phyloP scores from a whole-genome alignment of 1,284 basidiomycete genomes.

The Ceratobasidium sp. region DNA sequence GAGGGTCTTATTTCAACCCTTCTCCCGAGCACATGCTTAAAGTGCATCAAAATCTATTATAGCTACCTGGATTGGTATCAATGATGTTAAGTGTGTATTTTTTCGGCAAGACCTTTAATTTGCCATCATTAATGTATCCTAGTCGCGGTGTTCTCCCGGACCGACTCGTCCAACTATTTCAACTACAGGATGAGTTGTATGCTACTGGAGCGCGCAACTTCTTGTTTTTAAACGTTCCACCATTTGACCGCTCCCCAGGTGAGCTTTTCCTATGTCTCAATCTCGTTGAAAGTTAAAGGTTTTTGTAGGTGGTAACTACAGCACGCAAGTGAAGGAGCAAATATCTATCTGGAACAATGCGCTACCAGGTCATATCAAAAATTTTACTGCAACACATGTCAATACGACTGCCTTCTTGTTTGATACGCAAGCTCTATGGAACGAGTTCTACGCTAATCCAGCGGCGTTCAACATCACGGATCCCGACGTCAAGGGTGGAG shows the following conservation, averaged over 20 bases:
- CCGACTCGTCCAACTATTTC: constrained; percentile 59
- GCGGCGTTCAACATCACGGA: constrained; percentile 57
- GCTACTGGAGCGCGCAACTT: constrained; percentile 70
- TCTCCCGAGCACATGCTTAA: not conserved
- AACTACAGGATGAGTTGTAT: constrained; percentile 65
- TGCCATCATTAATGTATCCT: not conserved
- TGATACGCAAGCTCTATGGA: constrained; percentile 65
- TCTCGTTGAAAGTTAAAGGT: not conserved
- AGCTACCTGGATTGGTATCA: constrained; percentile 77
- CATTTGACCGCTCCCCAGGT: constrained; percentile 66
- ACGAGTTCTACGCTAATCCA: constrained; percentile 64
- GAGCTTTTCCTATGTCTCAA: constrained; percentile 54
- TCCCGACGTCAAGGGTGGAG: constrained; percentile 56
- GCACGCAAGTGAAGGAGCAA: not conserved
- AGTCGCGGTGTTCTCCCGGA: constrained; percentile 44
- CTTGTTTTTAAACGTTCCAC: constrained; percentile 72
- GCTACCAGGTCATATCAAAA: constrained; percentile 55
- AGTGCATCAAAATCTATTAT: no score
- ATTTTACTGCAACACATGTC: constrained; percentile 60
- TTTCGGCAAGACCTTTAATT: constrained; percentile 10
- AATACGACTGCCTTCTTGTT: constrained; percentile 66
- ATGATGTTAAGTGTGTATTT: constrained; percentile 68
- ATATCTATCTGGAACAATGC: constrained; percentile 63
- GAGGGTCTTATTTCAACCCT: no score
- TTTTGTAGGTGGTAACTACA: constrained; percentile 22